Percentiles rank a stretch among this genome's conserved stretches.
These are phyloP conservation scores for Candida hungchunana DNA, from an alignment of 805 yeast species.

Conservation along the genomic window DNA sequence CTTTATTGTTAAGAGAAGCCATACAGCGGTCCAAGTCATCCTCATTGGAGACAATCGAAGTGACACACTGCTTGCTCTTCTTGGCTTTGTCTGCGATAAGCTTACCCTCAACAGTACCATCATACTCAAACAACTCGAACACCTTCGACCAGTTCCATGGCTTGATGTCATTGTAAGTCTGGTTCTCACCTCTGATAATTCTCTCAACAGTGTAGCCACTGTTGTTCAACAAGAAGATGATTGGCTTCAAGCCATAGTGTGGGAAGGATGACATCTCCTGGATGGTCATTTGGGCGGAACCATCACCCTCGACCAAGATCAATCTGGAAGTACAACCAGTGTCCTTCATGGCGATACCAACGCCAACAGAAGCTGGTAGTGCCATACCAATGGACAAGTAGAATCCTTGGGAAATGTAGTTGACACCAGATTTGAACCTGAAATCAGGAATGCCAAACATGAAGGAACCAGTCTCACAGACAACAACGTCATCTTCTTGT, in stretches of 20 bases:
- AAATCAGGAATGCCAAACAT: constrained; percentile 74
- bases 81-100: constrained; percentile 29
- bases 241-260: constrained; percentile 57
- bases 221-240: constrained; percentile 74
- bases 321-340: constrained; percentile 47
- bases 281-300: constrained; percentile 90
- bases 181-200: constrained; percentile 71
- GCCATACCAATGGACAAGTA: constrained; percentile 89
- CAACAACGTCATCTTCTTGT: constrained; percentile 62
- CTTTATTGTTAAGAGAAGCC: constrained; percentile 31
- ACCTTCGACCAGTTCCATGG: constrained; percentile 82
- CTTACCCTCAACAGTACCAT: constrained; percentile 26
- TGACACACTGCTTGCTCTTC: constrained; percentile 25
- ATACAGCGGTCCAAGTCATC: constrained; percentile 30
- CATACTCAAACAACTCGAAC: constrained; percentile 52
- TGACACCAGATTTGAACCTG: constrained; percentile 50
- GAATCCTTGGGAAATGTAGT: constrained; percentile 61
- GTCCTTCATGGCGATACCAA: constrained; percentile 67
- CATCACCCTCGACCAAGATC: constrained; percentile 82
- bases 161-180: constrained; percentile 77
- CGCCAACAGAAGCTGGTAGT: constrained; percentile 82
- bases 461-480: constrained; percentile 81
- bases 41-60: constrained; percentile 34
- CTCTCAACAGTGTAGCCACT: constrained; percentile 90
- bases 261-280: constrained; percentile 74